phyloP scores from a whole-genome alignment of 331 rosid species.

The Arachis monticola region DNA sequence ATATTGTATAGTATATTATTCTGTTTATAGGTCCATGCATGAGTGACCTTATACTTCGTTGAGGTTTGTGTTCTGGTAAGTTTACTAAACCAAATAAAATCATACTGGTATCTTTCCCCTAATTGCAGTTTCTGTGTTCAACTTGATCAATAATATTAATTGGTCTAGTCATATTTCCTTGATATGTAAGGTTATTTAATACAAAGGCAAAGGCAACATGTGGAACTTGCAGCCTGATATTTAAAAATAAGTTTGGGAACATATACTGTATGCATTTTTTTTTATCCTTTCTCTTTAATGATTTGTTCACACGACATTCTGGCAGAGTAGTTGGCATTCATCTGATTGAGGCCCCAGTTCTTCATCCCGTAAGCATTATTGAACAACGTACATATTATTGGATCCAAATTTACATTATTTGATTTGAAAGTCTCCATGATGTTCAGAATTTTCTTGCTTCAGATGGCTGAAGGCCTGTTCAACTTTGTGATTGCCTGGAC shows the following conservation, averaged over 20 bases:
- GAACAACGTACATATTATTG: constrained; percentile 31
- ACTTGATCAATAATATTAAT: no score
- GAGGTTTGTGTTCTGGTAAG: constrained; percentile 11
- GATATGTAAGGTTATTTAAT: constrained; percentile 4
- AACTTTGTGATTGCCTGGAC: constrained; percentile 97
- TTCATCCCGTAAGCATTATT: constrained; percentile 81
- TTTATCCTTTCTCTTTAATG: constrained; percentile 40
- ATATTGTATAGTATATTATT: not conserved
- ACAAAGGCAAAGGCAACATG: not conserved
- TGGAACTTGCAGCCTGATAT: not conserved
- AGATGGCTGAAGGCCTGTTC: constrained; percentile 94
- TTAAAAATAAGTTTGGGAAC: not conserved
- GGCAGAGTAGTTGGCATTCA: constrained; percentile 85
- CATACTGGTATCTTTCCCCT: no score
- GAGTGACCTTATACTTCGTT: not conserved
- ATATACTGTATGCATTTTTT: constrained; percentile 7
- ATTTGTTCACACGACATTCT: constrained; percentile 44
- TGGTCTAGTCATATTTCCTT: no score
- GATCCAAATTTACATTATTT: constrained; percentile 20
- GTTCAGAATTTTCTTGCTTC: constrained; percentile 33
- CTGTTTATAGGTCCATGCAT: constrained; percentile 22
- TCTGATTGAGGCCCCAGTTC: constrained; percentile 81
- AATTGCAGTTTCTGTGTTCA: no score
- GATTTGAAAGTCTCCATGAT: constrained; percentile 32
- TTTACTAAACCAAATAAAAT: not conserved